phyloP scores from a whole-genome alignment of 164 flowering plant species.

The Malania oleifera region DNA sequence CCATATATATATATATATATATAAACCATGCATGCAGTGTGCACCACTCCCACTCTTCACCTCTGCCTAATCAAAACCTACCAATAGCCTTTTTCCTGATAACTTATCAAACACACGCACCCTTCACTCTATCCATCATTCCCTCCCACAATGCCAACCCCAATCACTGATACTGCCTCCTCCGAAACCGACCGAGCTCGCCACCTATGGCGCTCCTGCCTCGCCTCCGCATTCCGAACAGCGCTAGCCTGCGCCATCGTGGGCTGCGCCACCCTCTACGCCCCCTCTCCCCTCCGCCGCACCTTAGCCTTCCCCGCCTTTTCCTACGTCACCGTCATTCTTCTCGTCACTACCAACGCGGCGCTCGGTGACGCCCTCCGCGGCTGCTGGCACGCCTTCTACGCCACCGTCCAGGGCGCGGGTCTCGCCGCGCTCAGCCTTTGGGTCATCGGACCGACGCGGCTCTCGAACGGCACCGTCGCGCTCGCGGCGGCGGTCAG shows the following conservation, averaged over 20 bases:
- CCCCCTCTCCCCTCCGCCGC: constrained; percentile 34
- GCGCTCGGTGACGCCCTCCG: constrained; percentile 63
- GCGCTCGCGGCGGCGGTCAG: constrained; percentile 45
- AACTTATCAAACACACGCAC: neutral
- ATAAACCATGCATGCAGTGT: too few species aligned
- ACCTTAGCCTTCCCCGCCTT: constrained; percentile 59
- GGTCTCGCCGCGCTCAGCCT: constrained; percentile 51
- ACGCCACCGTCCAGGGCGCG: constrained; percentile 53
- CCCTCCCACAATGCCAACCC: constrained; percentile 5
- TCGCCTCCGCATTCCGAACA: constrained; percentile 55
- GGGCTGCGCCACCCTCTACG: constrained; percentile 49
- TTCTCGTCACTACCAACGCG: constrained; percentile 52
- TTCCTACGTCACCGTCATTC: constrained; percentile 57
- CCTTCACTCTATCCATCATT: neutral
- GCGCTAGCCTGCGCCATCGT: constrained; percentile 67
- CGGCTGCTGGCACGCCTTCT: constrained; percentile 54
- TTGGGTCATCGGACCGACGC: constrained; percentile 55
- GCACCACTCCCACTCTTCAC: too few species aligned
- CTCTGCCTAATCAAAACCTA: too few species aligned
- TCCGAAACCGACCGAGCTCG: constrained; percentile 21
- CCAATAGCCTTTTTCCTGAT: too few species aligned
- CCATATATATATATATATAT: too few species aligned
- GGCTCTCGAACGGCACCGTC: constrained; percentile 23
- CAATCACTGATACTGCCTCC: too few species aligned
- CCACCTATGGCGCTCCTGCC: constrained; percentile 45